A percentile compares a stretch with the other conserved stretches of the same genome.
Conservation (phyloP, 2,329 filamentous ascomycete species). For the Fusarium bactridioides region DNA sequence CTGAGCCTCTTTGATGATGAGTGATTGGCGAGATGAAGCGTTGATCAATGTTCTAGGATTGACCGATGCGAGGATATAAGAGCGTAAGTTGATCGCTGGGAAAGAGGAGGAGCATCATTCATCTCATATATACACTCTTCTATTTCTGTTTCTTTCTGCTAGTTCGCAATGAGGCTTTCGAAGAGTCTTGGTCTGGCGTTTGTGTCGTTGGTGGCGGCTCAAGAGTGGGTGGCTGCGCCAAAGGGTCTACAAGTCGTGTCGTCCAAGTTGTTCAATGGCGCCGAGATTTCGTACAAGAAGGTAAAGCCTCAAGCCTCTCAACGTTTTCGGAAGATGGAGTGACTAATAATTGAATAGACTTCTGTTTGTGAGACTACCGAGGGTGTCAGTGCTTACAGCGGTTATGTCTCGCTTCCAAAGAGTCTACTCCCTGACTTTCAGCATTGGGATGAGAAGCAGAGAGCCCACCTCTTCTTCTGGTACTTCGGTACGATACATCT, state of each 20-base stretch:
- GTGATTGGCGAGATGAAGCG: not conserved
- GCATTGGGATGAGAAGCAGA: conserved; percentile 19
- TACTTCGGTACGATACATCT: conserved; percentile 42
- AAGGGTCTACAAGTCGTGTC: not conserved
- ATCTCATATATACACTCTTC: not conserved
- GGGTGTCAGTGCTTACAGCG: conserved; percentile 33
- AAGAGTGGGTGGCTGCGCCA: not conserved
- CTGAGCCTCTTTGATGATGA: conserved; percentile 4
- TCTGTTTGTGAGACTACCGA: conserved; percentile 37
- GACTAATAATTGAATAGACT: not conserved
- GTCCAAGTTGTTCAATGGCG: conserved; percentile 22
- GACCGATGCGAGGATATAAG: not conserved
- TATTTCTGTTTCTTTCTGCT: not conserved
- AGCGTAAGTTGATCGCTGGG: not conserved
- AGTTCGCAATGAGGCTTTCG: not conserved
- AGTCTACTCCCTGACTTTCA: conserved; percentile 40
- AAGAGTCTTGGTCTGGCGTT: not conserved
- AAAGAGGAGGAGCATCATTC: not conserved
- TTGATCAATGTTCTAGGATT: not conserved
- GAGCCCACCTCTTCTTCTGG: conserved; percentile 53
- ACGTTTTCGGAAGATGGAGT: not conserved
- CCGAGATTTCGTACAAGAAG: conserved; percentile 37
- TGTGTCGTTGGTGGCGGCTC: not conserved
- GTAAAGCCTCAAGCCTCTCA: not conserved
- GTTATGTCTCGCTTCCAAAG: conserved; percentile 36